Evolutionary conservation across 2,329 filamentous ascomycete genomes (phyloP).

Genomic region (Allantophomopsis lycopodina): DNA sequence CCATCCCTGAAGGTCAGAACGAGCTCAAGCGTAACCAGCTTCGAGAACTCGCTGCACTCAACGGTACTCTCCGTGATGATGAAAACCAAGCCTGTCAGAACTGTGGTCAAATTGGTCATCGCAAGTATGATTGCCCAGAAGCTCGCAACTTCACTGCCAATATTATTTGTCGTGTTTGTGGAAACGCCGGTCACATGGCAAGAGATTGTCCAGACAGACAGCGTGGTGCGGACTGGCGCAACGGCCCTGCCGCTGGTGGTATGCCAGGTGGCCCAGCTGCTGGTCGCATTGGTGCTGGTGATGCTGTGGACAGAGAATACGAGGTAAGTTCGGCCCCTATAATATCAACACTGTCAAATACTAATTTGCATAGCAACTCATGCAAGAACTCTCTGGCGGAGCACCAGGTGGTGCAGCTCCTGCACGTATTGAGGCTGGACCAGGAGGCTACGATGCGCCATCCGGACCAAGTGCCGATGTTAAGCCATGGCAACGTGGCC

Average conservation of each 20-base stretch:
- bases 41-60: constrained; percentile 90
- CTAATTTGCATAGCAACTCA: constrained; percentile 59
- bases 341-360: not conserved
- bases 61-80: constrained; percentile 97
- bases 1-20: constrained; percentile 96
- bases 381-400: constrained; percentile 87
- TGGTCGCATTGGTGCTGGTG: constrained; percentile 57
- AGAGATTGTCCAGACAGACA: constrained; percentile 90
- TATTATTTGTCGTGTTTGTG: constrained; percentile 97
- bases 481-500: constrained; percentile 82
- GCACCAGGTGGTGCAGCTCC: constrained; percentile 45
- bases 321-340: constrained; percentile 49
- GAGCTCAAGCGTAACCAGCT: constrained; percentile 98
- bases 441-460: constrained; percentile 43
- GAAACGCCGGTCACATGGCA: constrained; percentile 96
- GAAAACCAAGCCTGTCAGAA: constrained; percentile 99
- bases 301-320: constrained; percentile 86
- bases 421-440: constrained; percentile 77
- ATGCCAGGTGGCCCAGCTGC: constrained; percentile 34
- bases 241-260: constrained; percentile 41
- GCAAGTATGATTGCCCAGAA: constrained; percentile 97
- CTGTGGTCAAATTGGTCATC: constrained; percentile 95
- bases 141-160: constrained; percentile 98
- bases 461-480: constrained; percentile 35
- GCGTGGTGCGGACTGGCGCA: constrained; percentile 80